Base-by-base conservation (phyloP, 768 basidiomycete species). In the Suillus placidus region DNA sequence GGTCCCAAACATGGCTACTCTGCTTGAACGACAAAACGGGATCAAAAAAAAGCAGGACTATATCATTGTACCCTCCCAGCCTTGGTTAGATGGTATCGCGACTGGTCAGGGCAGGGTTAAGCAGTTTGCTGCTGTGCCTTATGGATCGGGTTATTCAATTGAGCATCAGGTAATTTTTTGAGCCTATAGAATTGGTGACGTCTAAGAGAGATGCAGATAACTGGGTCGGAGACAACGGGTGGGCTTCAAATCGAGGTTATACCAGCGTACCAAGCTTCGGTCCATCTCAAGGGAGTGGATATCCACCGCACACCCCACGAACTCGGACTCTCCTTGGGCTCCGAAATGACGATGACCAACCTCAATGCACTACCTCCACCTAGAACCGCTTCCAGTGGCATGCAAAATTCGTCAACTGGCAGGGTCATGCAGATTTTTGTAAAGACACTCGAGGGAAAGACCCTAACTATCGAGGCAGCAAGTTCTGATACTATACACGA, bases 401-500 rank as follows among this genome's bases (percentile, higher is more conserved):
- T 32, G 34, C n/a, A 38, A 9, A n/a, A n/a, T 8, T n/a, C 55
- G 1, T 16, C 42, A 18, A 16, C 34, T 55, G 4, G 16, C 12
- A 89, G 89, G 69, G 90, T 78, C 72, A 92, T 92, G 91, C 90
- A 92, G 77, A 90, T 91, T 72, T 91, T 90, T 69, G 87, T 93
- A 64, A 93, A 93, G 84, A 91, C 89, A 23, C 79, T 91, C 49
- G 91, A 90, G 9, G 90, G 90, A 58, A 92, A 93, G 87, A 92
- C 89, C 23, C 90, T 92, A 77, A 91, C 88, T 90, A n/a, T 89
- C 89, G 77, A 87, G 87, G 0, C 89, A 58, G 92, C 93, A 78
- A 92, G 91, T 0, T 91, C 88, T 0, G 87, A 89, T 74, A 88
- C 88, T 45, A 89, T 90, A 66, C 88, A 89, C 71, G 89, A 89